These are phyloP conservation scores for Crepidotus variabilis DNA, from an alignment of 768 basidiomycete species.

Conservation along the genomic window DNA sequence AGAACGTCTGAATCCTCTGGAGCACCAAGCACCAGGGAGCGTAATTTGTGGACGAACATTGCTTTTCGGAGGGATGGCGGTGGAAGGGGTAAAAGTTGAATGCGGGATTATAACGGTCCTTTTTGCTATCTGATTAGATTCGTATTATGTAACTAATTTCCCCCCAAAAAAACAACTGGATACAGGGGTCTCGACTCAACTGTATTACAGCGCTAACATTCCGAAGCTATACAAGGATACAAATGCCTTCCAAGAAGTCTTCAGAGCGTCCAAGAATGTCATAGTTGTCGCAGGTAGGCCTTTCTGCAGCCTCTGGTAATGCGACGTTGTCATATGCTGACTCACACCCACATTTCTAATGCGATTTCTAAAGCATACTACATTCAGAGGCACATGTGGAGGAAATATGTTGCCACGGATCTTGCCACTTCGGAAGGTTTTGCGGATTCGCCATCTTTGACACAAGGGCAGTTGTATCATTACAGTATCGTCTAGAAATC, in stretches of 20 bases:
- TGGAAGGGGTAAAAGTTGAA: conserved; percentile 4
- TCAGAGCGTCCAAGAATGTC: conserved; percentile 28
- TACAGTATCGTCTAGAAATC: conserved; percentile 52
- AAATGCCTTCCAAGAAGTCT: conserved; percentile 24
- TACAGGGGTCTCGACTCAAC: too few relatives aligned
- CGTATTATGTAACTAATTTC: conserved; percentile 5
- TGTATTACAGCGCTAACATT: conserved; percentile 13
- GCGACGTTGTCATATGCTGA: neutral
- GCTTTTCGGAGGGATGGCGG: conserved; percentile 12
- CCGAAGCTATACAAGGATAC: conserved; percentile 24
- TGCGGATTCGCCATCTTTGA: conserved; percentile 38
- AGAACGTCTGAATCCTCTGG: conserved; percentile 36
- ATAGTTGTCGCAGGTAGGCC: conserved; percentile 44
- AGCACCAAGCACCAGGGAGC: conserved; percentile 36
- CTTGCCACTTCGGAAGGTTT: conserved; percentile 56
- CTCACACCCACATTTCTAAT: neutral
- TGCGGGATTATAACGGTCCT: conserved; percentile 6
- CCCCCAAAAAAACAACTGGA: neutral
- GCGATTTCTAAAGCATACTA: conserved; percentile 13
- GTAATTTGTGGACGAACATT: conserved; percentile 39
- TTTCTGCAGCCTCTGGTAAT: conserved; percentile 62
- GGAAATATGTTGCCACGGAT: conserved; percentile 43
- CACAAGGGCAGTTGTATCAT: conserved; percentile 70
- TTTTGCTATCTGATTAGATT: neutral
- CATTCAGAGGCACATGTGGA: conserved; percentile 51